Conservation (phyloP, 73 alveolate genomes). For the Tetrahymena malaccensis region DNA sequence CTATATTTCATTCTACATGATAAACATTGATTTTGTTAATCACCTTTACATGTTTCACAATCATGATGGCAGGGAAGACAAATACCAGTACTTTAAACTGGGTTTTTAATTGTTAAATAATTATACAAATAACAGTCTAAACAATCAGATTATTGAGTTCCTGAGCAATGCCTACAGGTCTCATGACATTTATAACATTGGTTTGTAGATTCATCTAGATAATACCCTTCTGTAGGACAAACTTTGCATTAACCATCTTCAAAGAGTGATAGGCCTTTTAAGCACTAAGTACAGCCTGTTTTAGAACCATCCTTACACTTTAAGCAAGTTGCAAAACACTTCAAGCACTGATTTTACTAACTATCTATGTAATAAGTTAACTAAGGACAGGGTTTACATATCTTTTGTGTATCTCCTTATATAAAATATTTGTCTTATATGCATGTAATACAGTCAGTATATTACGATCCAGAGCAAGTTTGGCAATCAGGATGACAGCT, state of each 20-base stretch:
- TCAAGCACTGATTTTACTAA: neutral
- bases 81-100: neutral
- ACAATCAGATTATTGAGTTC: neutral
- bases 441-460: neutral
- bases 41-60: neutral
- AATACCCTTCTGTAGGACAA: neutral
- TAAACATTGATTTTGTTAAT: neutral
- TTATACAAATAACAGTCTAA: neutral
- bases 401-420: neutral
- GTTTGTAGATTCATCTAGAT: neutral
- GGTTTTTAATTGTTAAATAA: neutral
- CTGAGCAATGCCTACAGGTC: neutral
- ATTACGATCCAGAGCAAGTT: neutral
- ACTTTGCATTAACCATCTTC: neutral
- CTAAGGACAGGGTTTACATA: neutral
- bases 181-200: neutral
- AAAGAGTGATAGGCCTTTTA: neutral
- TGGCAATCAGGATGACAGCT: neutral
- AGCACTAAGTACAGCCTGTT: neutral
- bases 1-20: neutral
- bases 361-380: neutral
- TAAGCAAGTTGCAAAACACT: neutral
- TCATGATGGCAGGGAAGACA: neutral
- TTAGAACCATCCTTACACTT: neutral
- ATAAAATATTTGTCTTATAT: neutral